Conservation (phyloP, 495 filamentous ascomycete species). For the Aspergillus bridgeri region DNA sequence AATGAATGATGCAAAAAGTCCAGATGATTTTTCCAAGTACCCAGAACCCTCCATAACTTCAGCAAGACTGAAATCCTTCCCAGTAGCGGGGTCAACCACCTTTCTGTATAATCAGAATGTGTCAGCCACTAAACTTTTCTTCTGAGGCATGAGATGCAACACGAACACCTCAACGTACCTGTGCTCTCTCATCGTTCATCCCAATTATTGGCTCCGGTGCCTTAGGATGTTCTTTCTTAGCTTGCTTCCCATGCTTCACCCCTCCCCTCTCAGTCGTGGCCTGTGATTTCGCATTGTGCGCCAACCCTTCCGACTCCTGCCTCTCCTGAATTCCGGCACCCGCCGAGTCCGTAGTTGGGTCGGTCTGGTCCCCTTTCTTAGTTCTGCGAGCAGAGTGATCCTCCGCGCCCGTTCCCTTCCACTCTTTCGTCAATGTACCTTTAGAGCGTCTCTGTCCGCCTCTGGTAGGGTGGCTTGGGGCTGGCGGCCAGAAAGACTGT, state of each 20-base stretch:
- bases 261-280: slow-evolving; percentile 45
- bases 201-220: slow-evolving; percentile 64
- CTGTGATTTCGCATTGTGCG: slow-evolving; percentile 35
- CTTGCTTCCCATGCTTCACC: slow-evolving; percentile 43
- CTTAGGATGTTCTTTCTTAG: slow-evolving; percentile 61
- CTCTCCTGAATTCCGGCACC: slow-evolving; percentile 40
- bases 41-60: background rate
- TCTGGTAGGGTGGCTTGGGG: slow-evolving; percentile 2
- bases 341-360: slow-evolving; percentile 35
- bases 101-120: slow-evolving; percentile 21
- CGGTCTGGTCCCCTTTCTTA: slow-evolving; percentile 40
- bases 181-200: slow-evolving; percentile 66
- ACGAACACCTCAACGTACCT: slow-evolving; percentile 29
- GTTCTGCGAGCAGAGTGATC: slow-evolving; percentile 35
- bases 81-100: slow-evolving; percentile 15
- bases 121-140: slow-evolving; percentile 11
- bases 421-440: slow-evolving; percentile 25
- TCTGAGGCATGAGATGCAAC: slow-evolving; percentile 3
- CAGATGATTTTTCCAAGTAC: background rate
- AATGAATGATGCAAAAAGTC: slow-evolving; percentile 15
- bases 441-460: slow-evolving; percentile 17
- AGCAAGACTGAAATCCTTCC: background rate
- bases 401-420: slow-evolving; percentile 34
- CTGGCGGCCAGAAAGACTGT: slow-evolving; percentile 17
- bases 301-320: slow-evolving; percentile 30